These are phyloP conservation scores for Rhodotorula sphaerocarpa DNA, from an alignment of 768 basidiomycete species.

Conservation along the genomic window DNA sequence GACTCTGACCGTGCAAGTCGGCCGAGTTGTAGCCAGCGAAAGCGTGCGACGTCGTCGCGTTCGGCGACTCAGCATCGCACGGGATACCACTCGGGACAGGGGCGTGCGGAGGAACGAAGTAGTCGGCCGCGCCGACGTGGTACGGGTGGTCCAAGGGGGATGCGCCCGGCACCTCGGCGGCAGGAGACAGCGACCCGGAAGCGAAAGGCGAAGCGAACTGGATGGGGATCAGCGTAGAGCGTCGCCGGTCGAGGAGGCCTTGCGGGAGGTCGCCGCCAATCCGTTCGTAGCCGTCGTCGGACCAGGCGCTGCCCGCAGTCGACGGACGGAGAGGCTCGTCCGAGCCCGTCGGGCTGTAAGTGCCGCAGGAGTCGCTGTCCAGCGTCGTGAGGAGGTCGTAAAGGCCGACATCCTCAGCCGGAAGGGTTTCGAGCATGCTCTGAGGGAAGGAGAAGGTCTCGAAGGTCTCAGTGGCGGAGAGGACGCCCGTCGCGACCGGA, in stretches of 20 bases:
- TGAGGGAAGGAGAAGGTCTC: conserved; percentile 21
- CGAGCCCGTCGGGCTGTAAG: background rate
- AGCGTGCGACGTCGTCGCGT: background rate
- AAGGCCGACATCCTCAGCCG: conserved; percentile 10
- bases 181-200: background rate
- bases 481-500: conserved; percentile 2
- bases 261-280: conserved; percentile 6
- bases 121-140: conserved; percentile 22
- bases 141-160: background rate
- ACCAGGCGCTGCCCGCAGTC: conserved; percentile 20
- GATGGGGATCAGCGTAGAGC: conserved; percentile 22
- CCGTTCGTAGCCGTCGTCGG: conserved; percentile 21
- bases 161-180: background rate
- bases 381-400: conserved; percentile 2
- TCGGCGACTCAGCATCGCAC: background rate
- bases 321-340: conserved; percentile 4
- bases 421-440: conserved; percentile 10
- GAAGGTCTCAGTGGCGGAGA: conserved; percentile 9
- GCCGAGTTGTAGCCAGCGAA: conserved; percentile 11
- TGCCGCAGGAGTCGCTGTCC: background rate
- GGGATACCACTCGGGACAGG: conserved; percentile 4
- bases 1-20: conserved; percentile 11
- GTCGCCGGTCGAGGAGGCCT: conserved; percentile 3
- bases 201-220: conserved; percentile 1
- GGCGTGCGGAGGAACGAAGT: conserved; percentile 2